Base-by-base conservation (phyloP, 495 filamentous ascomycete genomes). In the Penicillium cataractarum region DNA sequence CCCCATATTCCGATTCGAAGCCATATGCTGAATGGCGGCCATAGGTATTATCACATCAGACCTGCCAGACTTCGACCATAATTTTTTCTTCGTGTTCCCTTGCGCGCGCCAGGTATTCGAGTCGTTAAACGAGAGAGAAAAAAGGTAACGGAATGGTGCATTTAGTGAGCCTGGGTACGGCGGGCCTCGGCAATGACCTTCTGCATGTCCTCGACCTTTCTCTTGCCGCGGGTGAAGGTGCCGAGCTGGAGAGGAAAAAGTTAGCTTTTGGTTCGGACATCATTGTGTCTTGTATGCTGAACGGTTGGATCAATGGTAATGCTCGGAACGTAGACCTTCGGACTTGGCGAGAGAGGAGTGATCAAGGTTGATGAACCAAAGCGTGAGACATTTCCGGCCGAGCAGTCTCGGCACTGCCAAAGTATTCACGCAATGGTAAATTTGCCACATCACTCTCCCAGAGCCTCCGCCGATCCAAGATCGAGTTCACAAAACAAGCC, bases 171-270 rank as follows among this genome's bases (percentile, higher is more conserved):
- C 73, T 76, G 88, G 58, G 71, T 82, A 72, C 95, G 86, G 75
- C 95, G 91, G 69, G 92, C 88, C 86, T 99, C 95, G 70, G 93
- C 93, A 80, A 98, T 98, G 78, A 98, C 90, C 72, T 90, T 87
- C 82, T 92, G 90, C 83, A 99, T 91, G 84, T 97, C 93, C 77
- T 99, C 95, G 66, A 97, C 95, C 92, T 98, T 98, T 74, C 86
- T 86, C 94, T 99, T 99, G 69, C 93, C 95, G 75, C 95, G 93
- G 72, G 88, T 88, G 82, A 97, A 98, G 71, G 95, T 97, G 73
- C 95, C 95, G 84, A 99, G 93, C 86, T 91, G 55, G 60, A 69
- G 26, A 42, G 39, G 21, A 39, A 21, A 51, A 62, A 55, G 69
- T 74, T 66, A 71, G 69, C 32, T 9, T 62, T 53, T 44, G 17